Evolutionary conservation across 371 early-diverging fungal genomes (phyloP).

Genomic region (Thermomucor indicae-seudaticae): DNA sequence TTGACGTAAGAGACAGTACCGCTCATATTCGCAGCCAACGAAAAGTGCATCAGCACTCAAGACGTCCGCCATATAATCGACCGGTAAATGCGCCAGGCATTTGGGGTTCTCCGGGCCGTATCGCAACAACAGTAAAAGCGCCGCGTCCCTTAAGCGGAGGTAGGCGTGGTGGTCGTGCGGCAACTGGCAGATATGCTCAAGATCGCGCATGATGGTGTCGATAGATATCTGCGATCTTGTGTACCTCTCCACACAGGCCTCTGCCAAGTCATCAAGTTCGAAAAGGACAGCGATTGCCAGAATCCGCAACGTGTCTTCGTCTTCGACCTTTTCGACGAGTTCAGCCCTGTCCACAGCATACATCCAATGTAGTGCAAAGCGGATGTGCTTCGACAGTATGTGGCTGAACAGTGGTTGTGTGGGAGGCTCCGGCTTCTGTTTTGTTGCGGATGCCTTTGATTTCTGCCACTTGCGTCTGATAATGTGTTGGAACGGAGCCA

Average conservation of each 20-base stretch:
- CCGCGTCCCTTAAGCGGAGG: slow-evolving; percentile 34
- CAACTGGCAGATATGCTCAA: slow-evolving; percentile 41
- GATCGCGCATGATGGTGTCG: slow-evolving; percentile 32
- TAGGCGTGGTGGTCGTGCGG: slow-evolving; percentile 30
- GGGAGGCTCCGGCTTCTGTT: background rate
- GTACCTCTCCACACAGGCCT: slow-evolving; percentile 33
- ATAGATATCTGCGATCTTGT: slow-evolving; percentile 28
- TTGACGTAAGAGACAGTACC: slow-evolving; percentile 30
- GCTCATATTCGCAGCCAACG: slow-evolving; percentile 34
- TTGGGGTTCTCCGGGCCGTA: slow-evolving; percentile 33
- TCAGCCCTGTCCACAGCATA: slow-evolving; percentile 21
- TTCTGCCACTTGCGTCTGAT: slow-evolving; percentile 26
- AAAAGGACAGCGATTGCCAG: slow-evolving; percentile 33
- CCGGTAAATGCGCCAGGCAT: slow-evolving; percentile 28
- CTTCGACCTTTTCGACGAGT: slow-evolving; percentile 15
- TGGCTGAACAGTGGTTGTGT: slow-evolving; percentile 9
- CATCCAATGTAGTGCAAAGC: slow-evolving; percentile 41
- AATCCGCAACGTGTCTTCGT: slow-evolving; percentile 31
- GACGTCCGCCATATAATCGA: slow-evolving; percentile 46
- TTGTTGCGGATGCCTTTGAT: background rate
- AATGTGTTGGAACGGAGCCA: slow-evolving; percentile 43
- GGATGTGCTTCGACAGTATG: slow-evolving; percentile 33
- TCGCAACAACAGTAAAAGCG: slow-evolving; percentile 31
- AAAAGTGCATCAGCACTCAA: slow-evolving; percentile 39
- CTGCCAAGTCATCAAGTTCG: slow-evolving; percentile 31